Base-by-base conservation (phyloP, 2,329 filamentous ascomycete species). In the Cladophialophora yegresii region DNA sequence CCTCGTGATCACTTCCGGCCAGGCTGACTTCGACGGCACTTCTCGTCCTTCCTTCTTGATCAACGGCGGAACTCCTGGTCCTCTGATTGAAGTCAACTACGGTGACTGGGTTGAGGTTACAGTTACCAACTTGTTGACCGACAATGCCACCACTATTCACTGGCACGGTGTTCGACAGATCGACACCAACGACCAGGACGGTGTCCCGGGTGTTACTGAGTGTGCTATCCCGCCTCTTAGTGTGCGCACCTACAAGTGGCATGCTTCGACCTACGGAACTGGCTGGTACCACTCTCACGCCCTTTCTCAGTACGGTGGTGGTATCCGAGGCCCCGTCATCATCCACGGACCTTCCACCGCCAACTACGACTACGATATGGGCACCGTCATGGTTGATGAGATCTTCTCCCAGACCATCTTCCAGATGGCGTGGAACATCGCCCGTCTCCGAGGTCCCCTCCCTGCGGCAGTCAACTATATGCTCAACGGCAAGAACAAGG, bases 1-100 rank as follows among this genome's bases (percentile, higher is more conserved):
- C 4, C 61, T 71, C 40, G 57, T 45, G 0, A 66, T 71, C 45
- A 66, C 64, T 12, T 47, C 58, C 3, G 51, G 45, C 30, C 20
- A 32, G 10, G 32, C 65, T 13, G 50, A 67, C 58, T 67, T 64
- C 50, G 68, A 69, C 49, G 69, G 67, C 50, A 62, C 55, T 47
- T 77, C 77, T 20, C 77, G 82, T 9, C 77, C 79, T 7, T 71
- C 89, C 79, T 84, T 92, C 59, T 84, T 87, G 36, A 89, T 90
- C 72, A 89, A 89, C 72, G 84, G 84, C 8, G 82, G 85, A 50
- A 88, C 85, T 65, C 89, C 89, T 1, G 89, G 87, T 0, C 89
- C 89, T 1, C 78, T 82, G 13, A 85, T 92, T 60, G 81, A 83
- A 65, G 87, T 84, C 20, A 82, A 87, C 73, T 87, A 85, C 85